A percentile compares a stretch with the other conserved stretches of the same genome.
phyloP scores from a whole-genome alignment of 306 rosid species.

The Cyamopsis tetragonoloba region DNA sequence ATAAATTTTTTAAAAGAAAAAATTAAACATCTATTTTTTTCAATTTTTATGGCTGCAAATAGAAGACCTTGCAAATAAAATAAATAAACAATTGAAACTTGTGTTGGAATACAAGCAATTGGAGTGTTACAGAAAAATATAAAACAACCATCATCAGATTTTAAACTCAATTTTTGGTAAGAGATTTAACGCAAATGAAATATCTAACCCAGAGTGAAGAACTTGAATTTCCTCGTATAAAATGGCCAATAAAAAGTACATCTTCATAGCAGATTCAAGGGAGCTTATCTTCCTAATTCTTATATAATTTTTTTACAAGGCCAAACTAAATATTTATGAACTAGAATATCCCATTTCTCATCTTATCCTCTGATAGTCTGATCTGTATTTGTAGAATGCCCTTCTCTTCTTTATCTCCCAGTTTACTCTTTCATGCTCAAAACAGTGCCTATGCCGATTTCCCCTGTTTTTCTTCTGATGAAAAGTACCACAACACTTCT shows the following conservation, averaged over 20 bases:
- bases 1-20: no score
- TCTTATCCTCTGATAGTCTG: not conserved
- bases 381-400: not conserved
- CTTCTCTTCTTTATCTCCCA: conserved; percentile 7
- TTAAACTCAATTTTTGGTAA: no score
- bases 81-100: no score
- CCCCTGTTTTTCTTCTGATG: not conserved
- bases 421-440: conserved; percentile 18
- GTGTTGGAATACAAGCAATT: no score
- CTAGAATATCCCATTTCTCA: not conserved
- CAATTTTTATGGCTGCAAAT: no score
- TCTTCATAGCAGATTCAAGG: not conserved
- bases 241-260: not conserved
- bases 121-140: no score
- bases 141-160: no score
- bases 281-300: conserved; percentile 1
- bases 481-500: not conserved
- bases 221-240: not conserved
- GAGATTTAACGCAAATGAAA: no score
- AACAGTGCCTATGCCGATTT: not conserved
- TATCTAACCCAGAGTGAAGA: not conserved
- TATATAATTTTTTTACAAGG: not conserved
- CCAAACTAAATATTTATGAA: not conserved
- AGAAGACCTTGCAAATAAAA: no score
- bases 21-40: no score